Conservation (phyloP, 257 asterid species). For the Ocimum tenuiflorum region DNA sequence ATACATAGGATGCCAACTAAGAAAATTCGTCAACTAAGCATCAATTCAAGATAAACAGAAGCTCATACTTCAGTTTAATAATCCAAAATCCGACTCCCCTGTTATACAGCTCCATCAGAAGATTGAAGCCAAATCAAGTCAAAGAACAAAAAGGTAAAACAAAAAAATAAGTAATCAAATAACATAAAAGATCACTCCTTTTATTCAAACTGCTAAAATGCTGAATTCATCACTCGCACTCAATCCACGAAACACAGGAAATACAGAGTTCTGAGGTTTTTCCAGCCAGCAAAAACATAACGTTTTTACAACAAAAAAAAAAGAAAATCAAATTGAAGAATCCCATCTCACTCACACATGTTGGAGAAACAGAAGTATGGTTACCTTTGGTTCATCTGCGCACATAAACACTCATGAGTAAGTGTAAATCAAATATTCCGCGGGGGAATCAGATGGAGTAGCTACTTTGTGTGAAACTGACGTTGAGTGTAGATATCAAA, state of each 20-base stretch:
- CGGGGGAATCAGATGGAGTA: constrained; percentile 12
- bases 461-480: constrained; percentile 21
- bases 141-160: not conserved
- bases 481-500: constrained; percentile 13
- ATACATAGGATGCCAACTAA: too few species aligned
- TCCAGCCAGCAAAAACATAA: not conserved
- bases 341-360: constrained; percentile 18
- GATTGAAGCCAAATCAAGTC: not conserved
- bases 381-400: constrained; percentile 15
- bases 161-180: not conserved
- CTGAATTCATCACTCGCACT: not conserved
- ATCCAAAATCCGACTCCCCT: not conserved
- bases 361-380: not conserved
- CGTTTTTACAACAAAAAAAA: too few species aligned
- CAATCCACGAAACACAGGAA: not conserved
- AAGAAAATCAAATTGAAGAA: not conserved
- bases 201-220: not conserved
- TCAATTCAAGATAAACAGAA: not conserved
- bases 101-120: not conserved
- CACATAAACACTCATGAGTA: not conserved
- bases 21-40: too few species aligned
- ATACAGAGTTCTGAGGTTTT: not conserved
- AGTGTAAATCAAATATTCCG: not conserved
- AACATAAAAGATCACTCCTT: not conserved
- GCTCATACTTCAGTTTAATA: not conserved